Percentiles rank a stretch among this genome's conserved stretches.
Conservation (phyloP, 2,329 filamentous ascomycete genomes). For the Penicillium expansum region DNA sequence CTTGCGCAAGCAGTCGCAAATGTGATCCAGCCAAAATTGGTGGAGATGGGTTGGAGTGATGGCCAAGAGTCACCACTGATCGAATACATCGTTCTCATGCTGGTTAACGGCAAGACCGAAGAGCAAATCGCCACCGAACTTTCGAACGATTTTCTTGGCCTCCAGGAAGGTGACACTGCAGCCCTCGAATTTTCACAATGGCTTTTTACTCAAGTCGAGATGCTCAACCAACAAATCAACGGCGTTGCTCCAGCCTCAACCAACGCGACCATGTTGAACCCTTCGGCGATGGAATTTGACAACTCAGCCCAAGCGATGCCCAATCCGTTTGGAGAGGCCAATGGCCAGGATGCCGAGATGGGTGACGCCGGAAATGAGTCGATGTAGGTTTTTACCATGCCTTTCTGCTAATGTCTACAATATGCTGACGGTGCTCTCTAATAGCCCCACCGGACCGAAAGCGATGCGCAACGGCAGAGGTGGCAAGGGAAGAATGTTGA, state of each 20-base stretch:
- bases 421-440: slow-evolving; percentile 39
- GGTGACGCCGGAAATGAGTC: slow-evolving; percentile 51
- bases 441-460: slow-evolving; percentile 87
- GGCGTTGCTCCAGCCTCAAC: slow-evolving; percentile 40
- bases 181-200: slow-evolving; percentile 82
- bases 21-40: slow-evolving; percentile 84
- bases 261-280: slow-evolving; percentile 25
- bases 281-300: slow-evolving; percentile 30
- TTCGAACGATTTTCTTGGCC: slow-evolving; percentile 77
- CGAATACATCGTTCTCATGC: slow-evolving; percentile 97
- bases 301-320: not conserved
- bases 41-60: slow-evolving; percentile 89
- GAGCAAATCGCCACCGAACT: slow-evolving; percentile 86
- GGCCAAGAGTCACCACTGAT: slow-evolving; percentile 79
- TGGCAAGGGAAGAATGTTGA: slow-evolving; percentile 75
- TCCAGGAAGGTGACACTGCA: slow-evolving; percentile 77
- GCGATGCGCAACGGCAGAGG: slow-evolving; percentile 79
- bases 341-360: slow-evolving; percentile 70
- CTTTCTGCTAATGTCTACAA: not conserved
- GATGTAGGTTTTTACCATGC: slow-evolving; percentile 33
- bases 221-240: slow-evolving; percentile 63
- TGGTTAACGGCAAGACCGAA: slow-evolving; percentile 90
- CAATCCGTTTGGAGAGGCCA: slow-evolving; percentile 19
- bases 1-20: slow-evolving; percentile 78
- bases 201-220: slow-evolving; percentile 84